Evolutionary conservation across 2,329 filamentous ascomycete species (phyloP).

Genomic region (Fusarium hainanense): DNA sequence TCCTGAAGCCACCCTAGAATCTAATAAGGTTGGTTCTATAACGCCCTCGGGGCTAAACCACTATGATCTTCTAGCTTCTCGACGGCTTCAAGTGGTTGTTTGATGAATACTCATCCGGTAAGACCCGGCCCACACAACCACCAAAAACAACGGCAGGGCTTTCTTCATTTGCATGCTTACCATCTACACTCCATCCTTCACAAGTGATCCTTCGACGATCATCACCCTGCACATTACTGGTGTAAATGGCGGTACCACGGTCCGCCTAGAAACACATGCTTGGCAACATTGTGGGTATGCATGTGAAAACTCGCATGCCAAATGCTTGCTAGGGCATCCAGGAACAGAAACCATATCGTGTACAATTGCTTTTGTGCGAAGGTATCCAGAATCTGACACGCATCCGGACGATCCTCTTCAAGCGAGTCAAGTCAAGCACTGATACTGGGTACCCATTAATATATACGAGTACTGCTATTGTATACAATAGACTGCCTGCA

Average conservation of each 20-base stretch:
- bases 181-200: neutral
- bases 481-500: neutral
- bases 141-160: neutral
- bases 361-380: neutral
- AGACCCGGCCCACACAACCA: neutral
- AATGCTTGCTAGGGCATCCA: neutral
- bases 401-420: neutral
- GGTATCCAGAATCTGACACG: neutral
- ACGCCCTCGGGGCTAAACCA: too few relatives aligned
- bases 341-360: neutral
- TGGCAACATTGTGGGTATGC: neutral
- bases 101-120: neutral
- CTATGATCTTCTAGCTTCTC: neutral
- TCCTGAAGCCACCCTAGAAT: neutral
- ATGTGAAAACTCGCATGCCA: neutral
- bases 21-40: neutral
- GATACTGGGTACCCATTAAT: neutral
- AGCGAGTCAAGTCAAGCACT: neutral
- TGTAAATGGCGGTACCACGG: neutral
- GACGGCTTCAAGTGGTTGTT: neutral
- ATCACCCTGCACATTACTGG: neutral
- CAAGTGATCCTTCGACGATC: neutral
- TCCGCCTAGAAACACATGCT: neutral
- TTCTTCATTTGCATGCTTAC: neutral
- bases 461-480: neutral